A percentile compares a stretch with the other conserved stretches of the same genome.
phyloP scores from a whole-genome alignment of 768 basidiomycete genomes.

The Tylopilus plumbeoviolaceoides region DNA sequence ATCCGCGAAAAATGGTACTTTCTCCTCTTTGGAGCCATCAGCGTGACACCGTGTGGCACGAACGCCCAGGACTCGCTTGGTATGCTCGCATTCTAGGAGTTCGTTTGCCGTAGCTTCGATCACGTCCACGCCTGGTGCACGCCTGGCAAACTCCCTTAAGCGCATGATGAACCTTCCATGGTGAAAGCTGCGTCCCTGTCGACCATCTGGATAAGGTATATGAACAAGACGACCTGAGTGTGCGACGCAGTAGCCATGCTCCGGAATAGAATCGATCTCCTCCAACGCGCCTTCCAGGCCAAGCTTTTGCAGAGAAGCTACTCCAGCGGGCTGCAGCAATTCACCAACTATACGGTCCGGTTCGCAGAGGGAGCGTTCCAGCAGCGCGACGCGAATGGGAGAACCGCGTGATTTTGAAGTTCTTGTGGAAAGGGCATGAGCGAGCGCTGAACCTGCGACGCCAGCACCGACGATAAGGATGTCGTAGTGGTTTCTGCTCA shows the following conservation, averaged over 20 bases:
- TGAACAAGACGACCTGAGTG: conserved; percentile 61
- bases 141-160: conserved; percentile 61
- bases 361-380: conserved; percentile 89
- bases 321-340: conserved; percentile 90
- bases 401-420: conserved; percentile 38
- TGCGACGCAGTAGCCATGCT: conserved; percentile 83
- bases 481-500: conserved; percentile 52
- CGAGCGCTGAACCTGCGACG: conserved; percentile 82
- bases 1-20: conserved; percentile 62
- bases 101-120: conserved; percentile 83
- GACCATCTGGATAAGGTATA: conserved; percentile 77
- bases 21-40: conserved; percentile 34
- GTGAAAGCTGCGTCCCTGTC: conserved; percentile 86
- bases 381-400: conserved; percentile 72
- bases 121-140: conserved; percentile 65
- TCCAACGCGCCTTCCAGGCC: conserved; percentile 75
- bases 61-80: conserved; percentile 61
- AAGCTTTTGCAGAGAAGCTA: conserved; percentile 68
- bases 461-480: conserved; percentile 90
- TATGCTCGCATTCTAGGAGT: conserved; percentile 55
- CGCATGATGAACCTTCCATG: conserved; percentile 88
- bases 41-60: conserved; percentile 43
- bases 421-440: conserved; percentile 71
- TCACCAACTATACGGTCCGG: conserved; percentile 98
- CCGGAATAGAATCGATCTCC: conserved; percentile 82